Base-by-base conservation (phyloP, 1,284 basidiomycete genomes). In the Athelia psychrophila region DNA sequence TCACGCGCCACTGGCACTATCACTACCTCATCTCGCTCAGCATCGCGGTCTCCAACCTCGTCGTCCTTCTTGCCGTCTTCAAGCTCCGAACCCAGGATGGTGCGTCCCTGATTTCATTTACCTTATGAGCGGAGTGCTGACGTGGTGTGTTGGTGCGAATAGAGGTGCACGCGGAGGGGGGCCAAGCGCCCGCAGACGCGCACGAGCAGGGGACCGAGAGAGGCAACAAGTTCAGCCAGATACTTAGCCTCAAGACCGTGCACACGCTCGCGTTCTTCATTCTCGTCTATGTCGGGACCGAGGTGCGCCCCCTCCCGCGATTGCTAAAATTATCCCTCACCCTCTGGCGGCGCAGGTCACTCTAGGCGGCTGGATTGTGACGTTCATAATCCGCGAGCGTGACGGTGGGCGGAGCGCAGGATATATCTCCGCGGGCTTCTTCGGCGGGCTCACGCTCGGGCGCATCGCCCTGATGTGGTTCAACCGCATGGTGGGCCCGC, bases 321-420 rank as follows among this genome's bases (percentile, higher is more conserved):
- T 54, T 27, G 59, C 54, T 36, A 16, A 27, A 38, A 16, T 24
- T 22, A 52, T 22, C 27, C n/a, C 27, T 48, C 16, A 18, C 33
- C 33, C 18, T 12, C 12, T 35, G 18, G 33, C 33, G 12, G 18
- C 12, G 18, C 33, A 76, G 54, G n/a, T n/a, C n/a, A n/a, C n/a
- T n/a, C n/a, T n/a, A n/a, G n/a, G n/a, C n/a, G n/a, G 80, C 3
- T 84, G 82, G 81, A 83, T 84, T 45, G 83, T 83, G 3, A 83
- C 81, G 0, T 84, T 77, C 57, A 77, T 84, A 42, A 76, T 76
- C 33, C 59, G 74, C 22, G 70, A 76, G 16, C 65, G 79, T 33
- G 62, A 66, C 22, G 79, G 79, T 25, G 78, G 78, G 2, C 63
- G 73, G 0, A 71, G 72, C 3, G 70, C 78, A 24, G 80, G 79